Evolutionary conservation across 2,329 filamentous ascomycete genomes (phyloP).

Genomic region (Paecilomyces niveus): DNA sequence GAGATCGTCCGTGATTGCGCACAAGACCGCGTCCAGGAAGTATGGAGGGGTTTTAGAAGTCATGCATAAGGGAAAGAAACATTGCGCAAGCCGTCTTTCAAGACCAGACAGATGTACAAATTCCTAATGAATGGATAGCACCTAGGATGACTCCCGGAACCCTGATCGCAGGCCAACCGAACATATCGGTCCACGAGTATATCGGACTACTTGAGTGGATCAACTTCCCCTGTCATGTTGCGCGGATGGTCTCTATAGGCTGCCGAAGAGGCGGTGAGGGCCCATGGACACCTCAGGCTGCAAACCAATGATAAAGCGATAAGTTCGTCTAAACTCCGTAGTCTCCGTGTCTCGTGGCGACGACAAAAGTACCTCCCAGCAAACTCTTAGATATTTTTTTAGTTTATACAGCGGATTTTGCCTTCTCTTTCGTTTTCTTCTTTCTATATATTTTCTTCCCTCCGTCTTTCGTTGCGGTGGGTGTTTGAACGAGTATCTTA

Average conservation of each 20-base stretch:
- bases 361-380: background rate
- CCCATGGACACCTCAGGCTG: background rate
- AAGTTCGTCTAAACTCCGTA: background rate
- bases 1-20: constrained; percentile 23
- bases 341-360: background rate
- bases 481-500: background rate
- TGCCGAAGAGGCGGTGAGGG: background rate
- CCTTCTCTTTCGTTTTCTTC: background rate
- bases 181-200: background rate
- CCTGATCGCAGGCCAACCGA: background rate
- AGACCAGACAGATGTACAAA: background rate
- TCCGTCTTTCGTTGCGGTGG: background rate
- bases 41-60: constrained; percentile 12
- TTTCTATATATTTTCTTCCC: background rate
- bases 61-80: constrained; percentile 12
- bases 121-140: background rate
- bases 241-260: background rate
- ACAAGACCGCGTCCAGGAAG: constrained; percentile 27
- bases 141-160: background rate
- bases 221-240: background rate
- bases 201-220: background rate
- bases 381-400: background rate
- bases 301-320: background rate
- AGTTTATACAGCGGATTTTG: background rate
- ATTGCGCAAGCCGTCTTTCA: background rate